Base-by-base conservation (phyloP, 202 grass and related monocot genomes). In the Zoysia matrella region DNA sequence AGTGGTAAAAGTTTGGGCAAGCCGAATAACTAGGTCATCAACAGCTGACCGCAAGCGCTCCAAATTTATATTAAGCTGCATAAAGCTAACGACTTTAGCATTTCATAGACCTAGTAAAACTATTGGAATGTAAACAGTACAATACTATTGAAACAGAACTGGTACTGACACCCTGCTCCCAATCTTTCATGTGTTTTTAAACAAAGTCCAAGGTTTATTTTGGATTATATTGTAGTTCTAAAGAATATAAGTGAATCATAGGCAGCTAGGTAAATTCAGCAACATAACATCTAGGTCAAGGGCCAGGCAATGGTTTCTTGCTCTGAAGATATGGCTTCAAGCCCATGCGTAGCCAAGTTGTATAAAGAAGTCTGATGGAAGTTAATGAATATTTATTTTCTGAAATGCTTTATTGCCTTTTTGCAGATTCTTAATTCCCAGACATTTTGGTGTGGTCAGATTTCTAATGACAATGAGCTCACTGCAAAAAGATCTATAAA, bases 21-120 rank as follows among this genome's bases (percentile, higher is more conserved):
- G 83, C 74, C 80, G 83, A 69, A 86, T 45, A 89, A 97, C 80
- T 52, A 97, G 73, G 66, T 86, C 80, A 83, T 98, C 88, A 64
- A 94, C 67, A 80, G 86, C 90, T 87, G 92, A 77, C 56, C 74
- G 78, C 73, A 98, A 83, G 54, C 86, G 77, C 72, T 98, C 90
- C 88, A 98, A 83, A 67, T 89, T 90, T 80, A 94, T 89, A 81
- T 84, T 88, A 89, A 94, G 86, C 90, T 98, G 71, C 74, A 92
- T 55, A 87, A 85, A 83, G 5, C 46, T 73, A 49, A 54, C 39
- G 80, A 62, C 57, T 40, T 75, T 52, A 65, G 22, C 7, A 67
- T 84, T 60, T n/a, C 11, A 52, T 72, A 67, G 22, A 43, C 74
- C 13, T 45, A 81, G 18, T 15, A 12, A 78, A 57, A 6, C 78